Conservation (phyloP, 1,284 basidiomycete species). For the Pseudozyma tsukubaensis region DNA sequence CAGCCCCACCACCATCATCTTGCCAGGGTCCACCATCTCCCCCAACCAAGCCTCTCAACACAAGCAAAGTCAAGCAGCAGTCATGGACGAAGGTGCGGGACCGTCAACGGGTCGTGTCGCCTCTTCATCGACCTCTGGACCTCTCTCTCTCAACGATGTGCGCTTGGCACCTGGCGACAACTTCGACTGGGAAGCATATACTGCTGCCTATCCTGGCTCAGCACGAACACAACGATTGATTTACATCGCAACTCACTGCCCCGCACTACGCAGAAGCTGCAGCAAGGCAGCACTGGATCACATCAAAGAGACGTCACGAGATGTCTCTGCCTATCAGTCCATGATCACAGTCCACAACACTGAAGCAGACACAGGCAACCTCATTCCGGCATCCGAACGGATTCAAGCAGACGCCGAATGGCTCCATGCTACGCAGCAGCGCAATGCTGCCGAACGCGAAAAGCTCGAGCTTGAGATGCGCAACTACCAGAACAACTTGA, state of each 20-base stretch:
- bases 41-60: background rate
- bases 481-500: constrained; percentile 88
- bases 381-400: constrained; percentile 29
- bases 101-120: background rate
- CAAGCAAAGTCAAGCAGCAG: background rate
- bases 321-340: constrained; percentile 38
- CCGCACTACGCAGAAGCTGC: constrained; percentile 41
- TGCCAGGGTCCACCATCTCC: background rate
- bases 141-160: constrained; percentile 19
- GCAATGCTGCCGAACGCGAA: constrained; percentile 76
- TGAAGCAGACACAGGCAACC: constrained; percentile 24
- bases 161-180: constrained; percentile 25
- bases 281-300: constrained; percentile 44
- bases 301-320: constrained; percentile 35
- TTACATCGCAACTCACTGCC: constrained; percentile 44
- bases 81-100: constrained; percentile 16
- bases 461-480: constrained; percentile 88
- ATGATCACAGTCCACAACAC: constrained; percentile 50
- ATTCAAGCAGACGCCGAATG: constrained; percentile 72
- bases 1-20: background rate
- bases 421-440: constrained; percentile 75
- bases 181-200: constrained; percentile 63
- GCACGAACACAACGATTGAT: constrained; percentile 42
- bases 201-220: constrained; percentile 32
- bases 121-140: constrained; percentile 1